Percentiles rank a stretch among this genome's conserved stretches.
These are phyloP conservation scores for Immersiporthe knoxdaviesiana DNA, from an alignment of 2,329 filamentous ascomycete genomes.

Conservation along the genomic window DNA sequence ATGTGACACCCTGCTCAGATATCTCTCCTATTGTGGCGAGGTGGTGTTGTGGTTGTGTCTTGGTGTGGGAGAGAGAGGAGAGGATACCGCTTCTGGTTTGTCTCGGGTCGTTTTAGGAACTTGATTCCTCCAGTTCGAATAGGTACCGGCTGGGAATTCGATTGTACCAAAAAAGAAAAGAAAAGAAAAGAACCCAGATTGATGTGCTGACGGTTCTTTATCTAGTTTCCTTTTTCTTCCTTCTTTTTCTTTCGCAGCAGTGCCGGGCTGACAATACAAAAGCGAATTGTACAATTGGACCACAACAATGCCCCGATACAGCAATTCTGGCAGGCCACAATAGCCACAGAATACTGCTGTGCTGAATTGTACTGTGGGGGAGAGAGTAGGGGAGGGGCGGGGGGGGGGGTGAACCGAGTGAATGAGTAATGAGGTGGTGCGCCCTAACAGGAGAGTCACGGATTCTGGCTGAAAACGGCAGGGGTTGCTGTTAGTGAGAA, in stretches of 20 bases:
- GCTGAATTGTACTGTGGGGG: conserved; percentile 9
- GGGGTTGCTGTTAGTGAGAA: conserved; percentile 25
- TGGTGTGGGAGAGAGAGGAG: neutral
- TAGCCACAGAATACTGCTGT: neutral
- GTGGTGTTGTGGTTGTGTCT: neutral
- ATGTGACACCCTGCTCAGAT: neutral
- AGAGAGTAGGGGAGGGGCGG: no score
- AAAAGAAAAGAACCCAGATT: no score
- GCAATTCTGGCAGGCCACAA: neutral
- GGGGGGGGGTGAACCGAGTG: no score
- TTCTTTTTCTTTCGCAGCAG: neutral
- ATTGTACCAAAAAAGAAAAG: neutral
- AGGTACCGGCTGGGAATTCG: no score
- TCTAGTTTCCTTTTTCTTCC: neutral
- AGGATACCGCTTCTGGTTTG: no score
- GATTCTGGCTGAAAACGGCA: conserved; percentile 6
- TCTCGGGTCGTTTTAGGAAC: neutral
- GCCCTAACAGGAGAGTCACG: conserved; percentile 23
- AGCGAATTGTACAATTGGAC: neutral
- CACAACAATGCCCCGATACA: conserved; percentile 5
- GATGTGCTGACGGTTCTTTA: neutral
- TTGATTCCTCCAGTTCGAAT: no score
- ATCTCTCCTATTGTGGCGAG: neutral
- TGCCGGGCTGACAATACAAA: neutral
- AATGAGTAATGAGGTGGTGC: neutral